Evolutionary conservation across 768 basidiomycete genomes (phyloP).

Genomic region (Rhizopogon roseolus): DNA sequence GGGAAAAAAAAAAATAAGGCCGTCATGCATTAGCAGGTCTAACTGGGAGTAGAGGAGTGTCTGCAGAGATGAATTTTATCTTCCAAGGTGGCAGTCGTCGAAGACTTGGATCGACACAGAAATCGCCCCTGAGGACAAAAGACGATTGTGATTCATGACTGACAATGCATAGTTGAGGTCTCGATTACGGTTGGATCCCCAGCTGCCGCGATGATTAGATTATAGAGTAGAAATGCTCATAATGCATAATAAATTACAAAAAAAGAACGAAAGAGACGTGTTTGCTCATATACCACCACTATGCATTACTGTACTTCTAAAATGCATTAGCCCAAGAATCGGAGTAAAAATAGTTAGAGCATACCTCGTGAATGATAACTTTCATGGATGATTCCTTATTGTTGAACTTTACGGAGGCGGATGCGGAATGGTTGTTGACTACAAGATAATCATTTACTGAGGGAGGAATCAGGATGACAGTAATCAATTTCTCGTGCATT

Average conservation of each 20-base stretch:
- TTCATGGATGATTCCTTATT: constrained; percentile 57
- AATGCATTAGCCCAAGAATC: constrained; percentile 3
- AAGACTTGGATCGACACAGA: constrained; percentile 7
- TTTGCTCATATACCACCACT: no score
- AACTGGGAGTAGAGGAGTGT: constrained; percentile 17
- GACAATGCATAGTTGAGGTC: constrained; percentile 30
- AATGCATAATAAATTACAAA: no score
- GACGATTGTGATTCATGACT: constrained; percentile 23
- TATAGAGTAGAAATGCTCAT: no score
- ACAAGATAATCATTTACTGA: background rate
- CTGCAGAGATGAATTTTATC: constrained; percentile 9
- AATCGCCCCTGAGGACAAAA: constrained; percentile 5
- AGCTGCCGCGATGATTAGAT: constrained; percentile 36
- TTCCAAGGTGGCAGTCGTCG: constrained; percentile 7
- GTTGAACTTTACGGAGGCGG: constrained; percentile 74
- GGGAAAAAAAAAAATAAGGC: constrained; percentile 27
- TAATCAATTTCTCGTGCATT: background rate
- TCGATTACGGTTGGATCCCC: constrained; percentile 33
- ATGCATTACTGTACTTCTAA: constrained; percentile 58
- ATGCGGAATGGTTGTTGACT: constrained; percentile 66
- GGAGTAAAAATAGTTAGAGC: background rate
- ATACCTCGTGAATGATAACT: constrained; percentile 63
- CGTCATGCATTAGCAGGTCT: constrained; percentile 29
- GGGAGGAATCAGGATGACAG: background rate
- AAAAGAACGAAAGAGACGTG: no score